Conservation (phyloP, 1,284 basidiomycete species). For the Rhodotorula sp. region DNA sequence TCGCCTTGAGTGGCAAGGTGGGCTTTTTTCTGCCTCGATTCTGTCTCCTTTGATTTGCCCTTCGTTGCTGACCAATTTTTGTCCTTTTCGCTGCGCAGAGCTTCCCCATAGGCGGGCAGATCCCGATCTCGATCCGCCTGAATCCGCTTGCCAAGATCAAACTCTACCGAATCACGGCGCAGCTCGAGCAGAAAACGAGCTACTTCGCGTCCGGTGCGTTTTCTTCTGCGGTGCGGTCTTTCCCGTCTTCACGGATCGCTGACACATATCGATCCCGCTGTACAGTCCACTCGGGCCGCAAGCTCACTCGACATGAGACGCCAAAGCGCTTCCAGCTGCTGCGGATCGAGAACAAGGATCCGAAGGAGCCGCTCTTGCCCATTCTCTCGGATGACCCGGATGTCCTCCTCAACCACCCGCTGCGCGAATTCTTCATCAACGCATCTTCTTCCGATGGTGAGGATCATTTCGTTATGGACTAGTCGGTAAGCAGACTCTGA, state of each 20-base stretch:
- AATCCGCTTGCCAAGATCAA: conserved; percentile 82
- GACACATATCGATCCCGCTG: background rate
- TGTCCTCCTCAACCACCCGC: conserved; percentile 41
- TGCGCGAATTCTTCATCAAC: conserved; percentile 43
- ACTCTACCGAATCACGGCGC: conserved; percentile 70
- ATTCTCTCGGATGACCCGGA: conserved; percentile 56
- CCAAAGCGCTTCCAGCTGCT: conserved; percentile 67
- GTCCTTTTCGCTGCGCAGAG: conserved; percentile 47
- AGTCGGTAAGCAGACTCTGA: background rate
- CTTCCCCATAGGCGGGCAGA: conserved; percentile 76
- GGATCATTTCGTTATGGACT: background rate
- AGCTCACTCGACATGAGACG: conserved; percentile 71
- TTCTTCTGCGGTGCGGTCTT: no score
- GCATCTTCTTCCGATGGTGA: conserved; percentile 41
- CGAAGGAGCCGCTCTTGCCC: conserved; percentile 63
- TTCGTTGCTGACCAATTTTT: background rate
- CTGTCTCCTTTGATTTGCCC: no score
- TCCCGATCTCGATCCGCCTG: conserved; percentile 78
- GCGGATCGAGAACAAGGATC: conserved; percentile 61
- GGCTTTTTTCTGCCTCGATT: conserved; percentile 1
- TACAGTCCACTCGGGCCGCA: conserved; percentile 47
- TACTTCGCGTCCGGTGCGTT: conserved; percentile 46
- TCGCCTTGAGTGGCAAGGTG: conserved; percentile 70
- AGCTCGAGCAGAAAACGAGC: conserved; percentile 65
- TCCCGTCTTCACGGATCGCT: no score